Percentiles rank a stretch among this genome's conserved stretches.
Conservation (phyloP, 306 rosid species). For the Glycyrrhiza uralensis region DNA sequence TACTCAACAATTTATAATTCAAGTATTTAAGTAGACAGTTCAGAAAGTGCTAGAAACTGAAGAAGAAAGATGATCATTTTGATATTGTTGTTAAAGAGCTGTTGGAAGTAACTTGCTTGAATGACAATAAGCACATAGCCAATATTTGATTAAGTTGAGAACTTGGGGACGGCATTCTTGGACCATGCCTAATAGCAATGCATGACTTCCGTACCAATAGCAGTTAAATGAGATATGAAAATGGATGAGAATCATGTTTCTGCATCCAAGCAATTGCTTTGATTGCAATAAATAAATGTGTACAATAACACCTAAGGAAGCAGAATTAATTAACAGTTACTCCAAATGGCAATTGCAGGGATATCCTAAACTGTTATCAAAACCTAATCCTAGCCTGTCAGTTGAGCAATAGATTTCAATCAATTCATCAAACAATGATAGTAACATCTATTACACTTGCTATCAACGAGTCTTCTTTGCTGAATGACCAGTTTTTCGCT, state of each 20-base stretch:
- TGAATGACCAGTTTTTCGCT: conserved; percentile 96
- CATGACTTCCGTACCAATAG: too few species aligned
- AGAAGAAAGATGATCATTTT: too few species aligned
- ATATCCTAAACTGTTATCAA: conserved; percentile 54
- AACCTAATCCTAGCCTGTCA: conserved; percentile 66
- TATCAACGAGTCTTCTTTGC: conserved; percentile 58
- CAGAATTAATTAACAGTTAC: conserved; percentile 54
- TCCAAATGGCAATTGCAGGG: conserved; percentile 62
- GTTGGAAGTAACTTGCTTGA: too few species aligned
- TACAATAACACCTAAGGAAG: conserved; percentile 39
- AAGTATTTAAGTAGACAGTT: too few species aligned
- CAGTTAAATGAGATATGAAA: conserved; percentile 36
- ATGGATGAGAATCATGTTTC: conserved; percentile 37
- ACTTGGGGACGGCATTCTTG: too few species aligned
- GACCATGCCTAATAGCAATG: too few species aligned
- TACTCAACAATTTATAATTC: too few species aligned
- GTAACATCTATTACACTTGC: conserved; percentile 32
- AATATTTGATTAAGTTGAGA: too few species aligned
- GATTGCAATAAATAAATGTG: conserved; percentile 57
- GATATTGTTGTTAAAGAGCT: too few species aligned
- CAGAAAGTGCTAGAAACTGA: too few species aligned
- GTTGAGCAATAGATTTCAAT: conserved; percentile 50
- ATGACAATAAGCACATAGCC: too few species aligned
- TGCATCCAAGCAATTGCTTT: conserved; percentile 69
- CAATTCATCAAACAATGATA: conserved; percentile 39